These are phyloP conservation scores for Lentinula guzmanii DNA, from an alignment of 768 basidiomycete species.

Conservation along the genomic window DNA sequence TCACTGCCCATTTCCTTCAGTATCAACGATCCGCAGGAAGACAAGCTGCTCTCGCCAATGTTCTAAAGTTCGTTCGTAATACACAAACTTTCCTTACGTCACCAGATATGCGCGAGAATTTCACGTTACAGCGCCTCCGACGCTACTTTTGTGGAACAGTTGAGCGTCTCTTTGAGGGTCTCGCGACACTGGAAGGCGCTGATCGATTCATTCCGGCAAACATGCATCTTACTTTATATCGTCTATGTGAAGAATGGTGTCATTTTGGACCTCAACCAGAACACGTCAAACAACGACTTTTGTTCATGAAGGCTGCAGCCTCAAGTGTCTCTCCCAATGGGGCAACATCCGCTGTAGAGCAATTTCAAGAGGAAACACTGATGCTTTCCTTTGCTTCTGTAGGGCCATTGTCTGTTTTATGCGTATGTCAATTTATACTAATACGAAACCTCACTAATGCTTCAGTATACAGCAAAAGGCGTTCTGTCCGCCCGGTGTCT, in stretches of 20 bases:
- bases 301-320: constrained; percentile 63
- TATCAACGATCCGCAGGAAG: constrained; percentile 63
- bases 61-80: constrained; percentile 82
- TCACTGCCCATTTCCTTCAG: constrained; percentile 74
- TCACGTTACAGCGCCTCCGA: constrained; percentile 72
- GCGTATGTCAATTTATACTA: constrained; percentile 47
- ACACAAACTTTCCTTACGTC: constrained; percentile 75
- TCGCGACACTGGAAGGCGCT: constrained; percentile 62
- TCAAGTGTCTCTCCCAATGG: constrained; percentile 51
- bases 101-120: constrained; percentile 67
- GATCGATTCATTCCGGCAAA: constrained; percentile 73
- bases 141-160: constrained; percentile 90
- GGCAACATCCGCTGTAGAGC: constrained; percentile 44
- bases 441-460: constrained; percentile 1
- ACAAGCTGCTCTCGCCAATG: constrained; percentile 68
- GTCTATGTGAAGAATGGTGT: constrained; percentile 92
- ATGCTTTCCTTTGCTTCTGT: constrained; percentile 75
- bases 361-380: constrained; percentile 65
- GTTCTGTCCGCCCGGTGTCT: constrained; percentile 58
- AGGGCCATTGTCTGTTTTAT: constrained; percentile 83
- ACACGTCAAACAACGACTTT: constrained; percentile 59
- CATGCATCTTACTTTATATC: constrained; percentile 74
- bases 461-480: constrained; percentile 58
- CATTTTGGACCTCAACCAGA: constrained; percentile 75
- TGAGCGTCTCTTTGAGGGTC: constrained; percentile 77